Conservation (phyloP, 176 grass and related monocot species). For the Zea luxurians region DNA sequence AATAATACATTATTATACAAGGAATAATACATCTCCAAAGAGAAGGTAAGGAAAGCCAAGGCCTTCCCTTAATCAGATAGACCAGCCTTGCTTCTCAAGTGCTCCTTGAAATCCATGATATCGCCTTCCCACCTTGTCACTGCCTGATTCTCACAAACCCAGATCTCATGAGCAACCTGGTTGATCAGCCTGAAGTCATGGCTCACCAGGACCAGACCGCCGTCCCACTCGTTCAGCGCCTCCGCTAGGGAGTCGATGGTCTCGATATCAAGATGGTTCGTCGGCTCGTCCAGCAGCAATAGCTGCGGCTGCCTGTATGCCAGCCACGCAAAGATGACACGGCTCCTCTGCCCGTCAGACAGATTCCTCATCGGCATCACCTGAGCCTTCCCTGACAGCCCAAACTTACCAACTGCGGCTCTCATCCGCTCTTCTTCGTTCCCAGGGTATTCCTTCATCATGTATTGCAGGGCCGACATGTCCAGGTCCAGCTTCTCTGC, state of each 20-base stretch:
- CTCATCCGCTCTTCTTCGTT: constrained; percentile 92
- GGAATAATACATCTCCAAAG: not conserved
- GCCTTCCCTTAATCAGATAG: constrained; percentile 42
- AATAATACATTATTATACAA: not conserved
- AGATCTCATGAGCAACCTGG: constrained; percentile 96
- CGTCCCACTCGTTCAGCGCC: constrained; percentile 91
- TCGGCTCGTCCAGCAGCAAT: constrained; percentile 77
- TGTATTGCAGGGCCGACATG: constrained; percentile 80
- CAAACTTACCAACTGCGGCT: constrained; percentile 80
- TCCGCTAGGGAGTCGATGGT: constrained; percentile 93
- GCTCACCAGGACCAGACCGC: constrained; percentile 89
- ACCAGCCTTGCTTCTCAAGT: constrained; percentile 73
- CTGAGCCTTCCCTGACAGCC: constrained; percentile 88
- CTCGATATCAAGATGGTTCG: constrained; percentile 95
- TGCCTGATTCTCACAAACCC: constrained; percentile 91
- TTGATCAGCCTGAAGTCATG: constrained; percentile 98
- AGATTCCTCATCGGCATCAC: constrained; percentile 97
- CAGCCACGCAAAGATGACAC: constrained; percentile 88
- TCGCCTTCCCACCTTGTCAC: constrained; percentile 90
- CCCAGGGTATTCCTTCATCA: constrained; percentile 94
- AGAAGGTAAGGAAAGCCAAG: not conserved
- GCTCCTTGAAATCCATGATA: constrained; percentile 94
- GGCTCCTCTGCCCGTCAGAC: constrained; percentile 80
- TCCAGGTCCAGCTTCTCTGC: constrained; percentile 88
- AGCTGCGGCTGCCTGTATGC: constrained; percentile 87